Evolutionary conservation across 345 rosid genomes (phyloP).

Genomic region (Kandelia obovata): DNA sequence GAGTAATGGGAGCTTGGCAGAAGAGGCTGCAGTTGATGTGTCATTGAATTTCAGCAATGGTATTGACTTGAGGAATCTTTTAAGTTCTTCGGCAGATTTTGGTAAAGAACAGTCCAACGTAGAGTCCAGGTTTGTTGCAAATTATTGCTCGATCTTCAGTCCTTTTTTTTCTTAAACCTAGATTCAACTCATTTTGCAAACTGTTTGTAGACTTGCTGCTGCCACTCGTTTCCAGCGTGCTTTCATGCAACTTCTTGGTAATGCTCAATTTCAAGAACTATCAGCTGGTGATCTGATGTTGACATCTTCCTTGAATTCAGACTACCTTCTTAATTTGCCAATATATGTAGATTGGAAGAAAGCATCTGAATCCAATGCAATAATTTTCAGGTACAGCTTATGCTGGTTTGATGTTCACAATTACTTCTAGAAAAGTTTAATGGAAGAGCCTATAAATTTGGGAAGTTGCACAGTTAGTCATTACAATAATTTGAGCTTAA

Average conservation of each 20-base stretch:
- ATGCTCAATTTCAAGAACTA: conserved; percentile 89
- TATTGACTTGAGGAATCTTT: conserved; percentile 48
- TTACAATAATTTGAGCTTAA: too few relatives aligned
- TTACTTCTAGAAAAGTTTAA: not conserved
- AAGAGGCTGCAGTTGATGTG: conserved; percentile 18
- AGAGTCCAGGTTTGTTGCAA: conserved; percentile 35
- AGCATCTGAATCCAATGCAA: conserved; percentile 80
- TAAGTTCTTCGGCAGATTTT: conserved; percentile 41
- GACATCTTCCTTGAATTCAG: conserved; percentile 81
- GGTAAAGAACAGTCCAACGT: conserved; percentile 32
- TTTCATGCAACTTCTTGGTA: conserved; percentile 80
- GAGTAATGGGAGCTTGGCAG: conserved; percentile 20
- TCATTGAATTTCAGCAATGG: conserved; percentile 39
- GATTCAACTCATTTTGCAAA: conserved; percentile 8
- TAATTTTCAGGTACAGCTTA: conserved; percentile 65
- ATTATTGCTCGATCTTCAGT: not conserved
- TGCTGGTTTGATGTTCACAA: not conserved
- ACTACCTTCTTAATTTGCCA: conserved; percentile 91
- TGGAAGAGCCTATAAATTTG: too few relatives aligned
- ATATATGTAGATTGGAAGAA: conserved; percentile 88
- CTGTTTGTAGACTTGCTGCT: conserved; percentile 55
- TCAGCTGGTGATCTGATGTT: conserved; percentile 80
- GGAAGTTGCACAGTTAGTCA: too few relatives aligned
- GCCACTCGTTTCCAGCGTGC: conserved; percentile 86
- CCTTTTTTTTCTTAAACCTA: not conserved